These are phyloP conservation scores for Pisolithus microcarpus DNA, from an alignment of 768 basidiomycete genomes.

Conservation along the genomic window DNA sequence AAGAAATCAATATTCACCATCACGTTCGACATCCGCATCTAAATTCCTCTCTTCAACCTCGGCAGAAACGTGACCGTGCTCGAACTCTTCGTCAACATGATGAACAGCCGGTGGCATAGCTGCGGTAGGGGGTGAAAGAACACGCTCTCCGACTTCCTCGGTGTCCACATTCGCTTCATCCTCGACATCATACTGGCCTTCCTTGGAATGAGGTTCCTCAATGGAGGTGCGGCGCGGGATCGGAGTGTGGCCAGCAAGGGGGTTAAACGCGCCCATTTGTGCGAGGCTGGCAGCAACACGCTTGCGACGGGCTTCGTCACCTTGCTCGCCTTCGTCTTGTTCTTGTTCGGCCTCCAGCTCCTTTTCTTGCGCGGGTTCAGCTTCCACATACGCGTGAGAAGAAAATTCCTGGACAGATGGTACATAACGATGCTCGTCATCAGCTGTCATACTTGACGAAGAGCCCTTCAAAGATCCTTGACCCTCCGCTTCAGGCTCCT, in stretches of 20 bases:
- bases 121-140: slow-evolving; percentile 10
- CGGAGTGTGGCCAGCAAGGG: slow-evolving; percentile 37
- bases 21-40: slow-evolving; percentile 15
- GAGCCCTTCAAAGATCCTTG: slow-evolving; percentile 1
- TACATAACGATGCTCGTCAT: background rate
- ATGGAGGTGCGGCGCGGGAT: slow-evolving; percentile 12
- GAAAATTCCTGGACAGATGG: background rate
- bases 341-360: background rate
- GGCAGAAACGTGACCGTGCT: slow-evolving; percentile 12
- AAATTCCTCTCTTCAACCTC: slow-evolving; percentile 11
- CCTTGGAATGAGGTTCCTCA: slow-evolving; percentile 7
- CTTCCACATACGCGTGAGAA: background rate
- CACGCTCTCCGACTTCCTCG: slow-evolving; percentile 18
- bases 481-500: slow-evolving; percentile 10
- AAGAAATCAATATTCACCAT: slow-evolving; percentile 40
- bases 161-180: slow-evolving; percentile 19
- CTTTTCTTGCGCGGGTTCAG: slow-evolving; percentile 7
- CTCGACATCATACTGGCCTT: slow-evolving; percentile 11
- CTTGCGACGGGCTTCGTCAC: slow-evolving; percentile 46
- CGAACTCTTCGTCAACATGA: background rate
- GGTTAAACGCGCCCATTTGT: slow-evolving; percentile 57
- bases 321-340: slow-evolving; percentile 34
- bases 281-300: slow-evolving; percentile 55
- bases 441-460: slow-evolving; percentile 1
- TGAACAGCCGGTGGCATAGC: background rate